Base-by-base conservation (phyloP, 2,329 filamentous ascomycete genomes). In the Dothideomycetidae sp. region DNA sequence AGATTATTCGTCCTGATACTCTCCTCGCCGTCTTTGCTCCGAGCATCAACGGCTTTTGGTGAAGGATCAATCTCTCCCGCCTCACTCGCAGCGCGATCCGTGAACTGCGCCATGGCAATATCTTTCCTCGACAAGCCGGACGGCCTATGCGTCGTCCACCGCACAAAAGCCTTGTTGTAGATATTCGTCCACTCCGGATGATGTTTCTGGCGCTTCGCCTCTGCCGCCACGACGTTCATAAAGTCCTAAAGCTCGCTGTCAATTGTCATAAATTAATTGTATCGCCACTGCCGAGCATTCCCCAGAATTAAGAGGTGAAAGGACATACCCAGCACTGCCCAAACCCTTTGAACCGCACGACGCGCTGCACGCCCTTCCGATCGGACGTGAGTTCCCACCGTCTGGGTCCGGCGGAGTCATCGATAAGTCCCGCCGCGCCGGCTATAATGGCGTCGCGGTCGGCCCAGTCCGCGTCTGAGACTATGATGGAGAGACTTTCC, bases 111-210 rank as follows among this genome's bases (percentile, higher is more conserved):
- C 55, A 83, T 67, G 26, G 62, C 49, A 17, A 78, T 56, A 50
- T 83, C 78, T 50, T 73, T 73, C 13, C 58, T 57, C 0, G 74
- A 78, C n/a, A 84, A 58, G 1, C 79, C 78, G 5, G 62, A 58
- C 0, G 77, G 78, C 41, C 60, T 68, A 52, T 83, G 79, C 1
- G 78, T 83, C 5, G 77, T 82, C 79, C 78, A 83, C 33, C 75
- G 70, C 44, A 84, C 72, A 47, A 74, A 74, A 0, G 73, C 71
- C 4, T 70, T 76, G 52, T 80, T 82, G 58, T 78, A 83, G 5
- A 80, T 77, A 50, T 84, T 83, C 2, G 75, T 77, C 78, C 78
- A 83, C 54, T 83, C 78, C 0, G 79, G 78, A 50, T 84, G 79
- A 53, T 84, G 79, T 48, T 73, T 78, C 50, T 70, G 67, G 26